Evolutionary conservation across 306 rosid species (phyloP).

Genomic region (Inga oerstediana): DNA sequence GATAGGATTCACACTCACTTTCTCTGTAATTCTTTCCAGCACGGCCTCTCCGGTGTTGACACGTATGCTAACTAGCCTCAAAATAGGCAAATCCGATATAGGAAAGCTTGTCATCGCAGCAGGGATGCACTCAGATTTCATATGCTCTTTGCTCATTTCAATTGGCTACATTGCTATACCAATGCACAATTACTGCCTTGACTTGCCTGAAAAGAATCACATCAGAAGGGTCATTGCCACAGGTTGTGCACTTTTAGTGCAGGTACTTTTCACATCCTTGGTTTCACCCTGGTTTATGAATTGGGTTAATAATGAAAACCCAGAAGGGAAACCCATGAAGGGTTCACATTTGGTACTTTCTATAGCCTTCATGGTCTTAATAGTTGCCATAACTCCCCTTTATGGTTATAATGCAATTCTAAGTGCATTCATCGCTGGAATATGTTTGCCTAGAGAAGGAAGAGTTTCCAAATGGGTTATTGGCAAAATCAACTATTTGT

Average conservation of each 20-base stretch:
- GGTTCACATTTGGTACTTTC: slow-evolving; percentile 79
- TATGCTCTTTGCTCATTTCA: slow-evolving; percentile 66
- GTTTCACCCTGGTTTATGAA: slow-evolving; percentile 72
- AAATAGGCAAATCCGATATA: slow-evolving; percentile 89
- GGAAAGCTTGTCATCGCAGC: slow-evolving; percentile 81
- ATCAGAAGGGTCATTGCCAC: slow-evolving; percentile 26
- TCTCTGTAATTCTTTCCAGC: slow-evolving; percentile 67
- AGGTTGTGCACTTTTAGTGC: slow-evolving; percentile 44
- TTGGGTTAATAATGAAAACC: slow-evolving; percentile 95
- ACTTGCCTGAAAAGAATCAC: background rate
- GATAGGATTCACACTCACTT: slow-evolving; percentile 50
- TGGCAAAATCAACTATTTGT: slow-evolving; percentile 70
- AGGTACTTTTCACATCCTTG: slow-evolving; percentile 54
- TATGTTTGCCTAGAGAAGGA: slow-evolving; percentile 80
- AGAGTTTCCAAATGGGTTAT: slow-evolving; percentile 88
- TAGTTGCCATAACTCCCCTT: slow-evolving; percentile 54
- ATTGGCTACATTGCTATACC: slow-evolving; percentile 62
- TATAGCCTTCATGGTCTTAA: slow-evolving; percentile 76
- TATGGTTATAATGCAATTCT: slow-evolving; percentile 67
- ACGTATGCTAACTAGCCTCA: slow-evolving; percentile 63
- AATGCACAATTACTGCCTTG: background rate
- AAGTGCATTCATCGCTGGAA: slow-evolving; percentile 87
- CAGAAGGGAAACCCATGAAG: slow-evolving; percentile 90
- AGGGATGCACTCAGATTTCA: slow-evolving; percentile 89
- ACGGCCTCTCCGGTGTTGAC: slow-evolving; percentile 90